These are phyloP conservation scores for Sphenostylis stenocarpa DNA, from an alignment of 306 rosid species.

Conservation along the genomic window DNA sequence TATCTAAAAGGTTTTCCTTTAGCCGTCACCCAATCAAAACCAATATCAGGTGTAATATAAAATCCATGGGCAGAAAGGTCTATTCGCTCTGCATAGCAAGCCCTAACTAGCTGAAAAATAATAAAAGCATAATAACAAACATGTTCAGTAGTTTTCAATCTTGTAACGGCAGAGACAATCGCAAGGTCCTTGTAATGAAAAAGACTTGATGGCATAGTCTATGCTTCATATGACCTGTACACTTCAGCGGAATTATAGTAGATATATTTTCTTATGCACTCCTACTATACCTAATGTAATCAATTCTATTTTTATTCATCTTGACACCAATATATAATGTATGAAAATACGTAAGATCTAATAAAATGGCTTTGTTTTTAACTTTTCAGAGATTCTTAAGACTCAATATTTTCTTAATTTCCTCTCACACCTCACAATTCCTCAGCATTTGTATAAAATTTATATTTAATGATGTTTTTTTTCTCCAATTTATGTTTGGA, in stretches of 20 bases:
- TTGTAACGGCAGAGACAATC: constrained; percentile 1
- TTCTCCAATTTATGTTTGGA: too few species aligned
- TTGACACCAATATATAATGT: constrained; percentile 4
- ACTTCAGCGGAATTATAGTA: constrained; percentile 16
- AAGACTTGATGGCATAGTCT: constrained; percentile 1
- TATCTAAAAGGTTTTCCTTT: constrained; percentile 85
- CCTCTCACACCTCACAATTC: constrained; percentile 13
- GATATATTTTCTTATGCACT: not conserved
- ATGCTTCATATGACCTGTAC: not conserved
- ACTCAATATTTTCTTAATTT: constrained; percentile 10
- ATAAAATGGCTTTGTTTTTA: not conserved
- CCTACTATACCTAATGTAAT: not conserved
- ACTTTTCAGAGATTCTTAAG: not conserved
- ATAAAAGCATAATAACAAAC: constrained; percentile 33
- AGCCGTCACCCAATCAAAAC: constrained; percentile 79
- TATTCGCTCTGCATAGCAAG: constrained; percentile 78
- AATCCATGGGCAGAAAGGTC: constrained; percentile 99
- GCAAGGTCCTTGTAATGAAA: constrained; percentile 6
- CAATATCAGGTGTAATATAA: constrained; percentile 79
- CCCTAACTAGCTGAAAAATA: constrained; percentile 70
- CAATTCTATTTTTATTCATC: not conserved
- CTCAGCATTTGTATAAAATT: not conserved
- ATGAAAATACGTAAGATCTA: constrained; percentile 11
- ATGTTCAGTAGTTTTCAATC: constrained; percentile 30
- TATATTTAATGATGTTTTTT: not conserved